Evolutionary conservation across 495 filamentous ascomycete species (phyloP), one percentile per base, ranked within the genome.

Genomic region (Penicillium taxi): DNA sequence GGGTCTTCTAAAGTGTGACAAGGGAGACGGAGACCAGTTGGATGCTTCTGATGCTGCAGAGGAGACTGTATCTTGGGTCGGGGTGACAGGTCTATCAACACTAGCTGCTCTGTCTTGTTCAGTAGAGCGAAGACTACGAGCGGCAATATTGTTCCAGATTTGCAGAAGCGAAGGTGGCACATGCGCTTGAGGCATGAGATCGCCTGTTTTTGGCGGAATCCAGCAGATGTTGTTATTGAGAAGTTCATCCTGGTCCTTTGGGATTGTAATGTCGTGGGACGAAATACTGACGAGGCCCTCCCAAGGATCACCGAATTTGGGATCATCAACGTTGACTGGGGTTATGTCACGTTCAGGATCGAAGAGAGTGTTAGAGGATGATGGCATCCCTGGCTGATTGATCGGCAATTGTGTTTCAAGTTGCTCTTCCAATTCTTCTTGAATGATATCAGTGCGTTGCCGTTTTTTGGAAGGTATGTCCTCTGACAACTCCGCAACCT

Each of bases 211-310:
- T 13, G 64, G 55, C 18, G 67, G 68, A 21, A 70, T 45, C 58
- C 59, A 72, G 51, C 48, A 66, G n/a, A 74, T 62, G 11, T 53
- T 44, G 3, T 58, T 41, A 2, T 58, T 50, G 3, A 93, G 53
- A 12, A 88, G 52, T 13, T 62, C 47, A 32, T 60, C 56, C 49
- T 94, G 86, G 11, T 76, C 70, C 22, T 58, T 67, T 5, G 75
- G 72, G 29, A 87, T 75, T 21, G 42, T 61, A 17, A 77, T 55
- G 44, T 80, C 68, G 30, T 52, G 52, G 14, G 45, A 52, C 15
- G 58, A 55, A 29, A 80, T 67, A 25, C 39, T 39, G 22, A 39
- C 50, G 55, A 67, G 56, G 26, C 62, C 56, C 31, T 55, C 27
- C 66, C 64, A 69, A 5, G 58, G 55, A 36, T 63, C 39, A 2